phyloP scores from a whole-genome alignment of 805 yeast species.

The Ogataea paraovalis region DNA sequence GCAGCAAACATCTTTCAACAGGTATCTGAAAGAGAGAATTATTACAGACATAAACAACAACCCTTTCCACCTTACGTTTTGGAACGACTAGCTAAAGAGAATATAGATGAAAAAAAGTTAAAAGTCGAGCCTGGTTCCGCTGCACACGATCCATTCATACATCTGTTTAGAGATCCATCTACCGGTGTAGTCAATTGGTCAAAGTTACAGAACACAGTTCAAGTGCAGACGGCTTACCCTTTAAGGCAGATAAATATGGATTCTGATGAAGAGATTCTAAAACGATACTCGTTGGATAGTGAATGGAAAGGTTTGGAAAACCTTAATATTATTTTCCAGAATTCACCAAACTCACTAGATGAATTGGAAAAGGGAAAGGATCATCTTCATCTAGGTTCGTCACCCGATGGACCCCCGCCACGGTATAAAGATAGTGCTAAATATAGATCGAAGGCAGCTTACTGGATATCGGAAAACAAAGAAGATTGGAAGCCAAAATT shows the following conservation, averaged over 20 bases:
- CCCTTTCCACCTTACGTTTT: slow-evolving; percentile 64
- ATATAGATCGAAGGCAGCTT: slow-evolving; percentile 55
- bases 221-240: slow-evolving; percentile 26
- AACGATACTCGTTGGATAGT: slow-evolving; percentile 35
- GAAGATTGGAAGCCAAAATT: slow-evolving; percentile 63
- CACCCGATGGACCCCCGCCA: neutral
- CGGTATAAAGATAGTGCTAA: slow-evolving; percentile 28
- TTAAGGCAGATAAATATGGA: slow-evolving; percentile 27
- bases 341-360: slow-evolving; percentile 23
- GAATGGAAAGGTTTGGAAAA: slow-evolving; percentile 74
- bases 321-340: slow-evolving; percentile 48
- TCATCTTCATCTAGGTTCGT: slow-evolving; percentile 12
- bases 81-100: slow-evolving; percentile 43
- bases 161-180: slow-evolving; percentile 10
- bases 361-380: slow-evolving; percentile 17
- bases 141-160: slow-evolving; percentile 21
- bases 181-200: slow-evolving; percentile 20
- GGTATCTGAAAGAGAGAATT: slow-evolving; percentile 7
- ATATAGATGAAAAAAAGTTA: neutral
- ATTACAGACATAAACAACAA: slow-evolving; percentile 22
- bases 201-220: slow-evolving; percentile 17
- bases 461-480: slow-evolving; percentile 62
- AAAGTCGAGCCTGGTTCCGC: neutral
- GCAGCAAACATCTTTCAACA: slow-evolving; percentile 13
- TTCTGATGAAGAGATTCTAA: slow-evolving; percentile 15